Evolutionary conservation across 768 basidiomycete species (phyloP), one percentile per base, ranked within the genome.

Genomic region (Strobilomyces confusus): DNA sequence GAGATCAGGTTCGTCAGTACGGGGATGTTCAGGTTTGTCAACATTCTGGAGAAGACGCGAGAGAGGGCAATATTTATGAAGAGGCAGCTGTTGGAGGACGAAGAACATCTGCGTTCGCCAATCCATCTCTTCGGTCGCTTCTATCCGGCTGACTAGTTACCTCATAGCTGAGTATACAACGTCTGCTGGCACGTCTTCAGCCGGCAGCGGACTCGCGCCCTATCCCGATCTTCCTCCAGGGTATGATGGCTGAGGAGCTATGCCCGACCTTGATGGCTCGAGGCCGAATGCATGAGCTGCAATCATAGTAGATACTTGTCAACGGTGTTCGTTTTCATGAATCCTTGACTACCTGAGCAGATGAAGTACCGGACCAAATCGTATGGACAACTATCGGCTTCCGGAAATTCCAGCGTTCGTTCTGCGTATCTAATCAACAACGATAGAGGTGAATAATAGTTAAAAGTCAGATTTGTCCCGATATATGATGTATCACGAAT

Each of bases 51-150:
- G 72, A 91, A 91, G 75, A 81, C 86, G 32, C 79, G 89, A 47
- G 88, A 91, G 71, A 73, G 80, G 44, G 82, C 82, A 15, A 80
- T 89, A 47, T 88, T 84, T 60, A 89, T 89, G 88, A 83, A 75
- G 65, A 73, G 86, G 44, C 82, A 83, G 65, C 57, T 55, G 19
- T 49, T 70, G 40, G 68, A 68, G n/a, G 70, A 69, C 12, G 70
- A 71, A 15, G 68, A 69, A 22, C 45, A 63, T 52, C 29, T 69
- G 42, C 69, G 68, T 69, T 55, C 9, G 68, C 71, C 34, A 44
- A 43, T 58, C 50, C 42, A 20, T 9, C 19, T 41, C 52, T 12
- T 46, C 41, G 25, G 25, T 29, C 38, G 32, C 12, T 38, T 42
- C 9, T 43, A 2, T 26, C 23, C 4, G 17, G 38, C 48, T 44